Conservation (phyloP, 2,329 filamentous ascomycete species). For the Arthrobotrys entomopaga region DNA sequence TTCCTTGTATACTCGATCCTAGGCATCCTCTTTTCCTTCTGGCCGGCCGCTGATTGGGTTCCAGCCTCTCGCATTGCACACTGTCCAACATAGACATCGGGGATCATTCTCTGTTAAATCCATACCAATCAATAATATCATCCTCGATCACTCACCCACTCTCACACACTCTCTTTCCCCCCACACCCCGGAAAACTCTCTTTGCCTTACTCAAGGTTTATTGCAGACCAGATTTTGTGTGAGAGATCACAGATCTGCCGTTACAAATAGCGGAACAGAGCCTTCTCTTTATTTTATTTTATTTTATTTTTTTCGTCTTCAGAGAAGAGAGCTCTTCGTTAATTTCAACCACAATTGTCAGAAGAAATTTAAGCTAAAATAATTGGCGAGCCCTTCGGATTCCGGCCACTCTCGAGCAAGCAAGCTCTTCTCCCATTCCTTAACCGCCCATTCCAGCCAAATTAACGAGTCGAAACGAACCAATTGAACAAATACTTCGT, state of each 20-base stretch:
- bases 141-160: background rate
- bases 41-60: constrained; percentile 1
- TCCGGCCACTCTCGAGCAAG: too few species aligned
- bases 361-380: background rate
- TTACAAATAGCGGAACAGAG: constrained; percentile 31
- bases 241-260: constrained; percentile 55
- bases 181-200: background rate
- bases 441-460: constrained; percentile 10
- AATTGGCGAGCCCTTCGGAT: too few species aligned
- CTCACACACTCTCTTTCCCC: constrained; percentile 9
- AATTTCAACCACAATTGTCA: constrained; percentile 1
- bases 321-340: background rate
- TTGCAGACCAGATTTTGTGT: constrained; percentile 51
- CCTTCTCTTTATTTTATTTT: constrained; percentile 12
- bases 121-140: constrained; percentile 2
- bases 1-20: background rate
- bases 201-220: constrained; percentile 27
- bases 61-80: constrained; percentile 7
- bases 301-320: background rate
- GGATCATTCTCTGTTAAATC: background rate
- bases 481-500: constrained; percentile 24
- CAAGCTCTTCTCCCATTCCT: background rate
- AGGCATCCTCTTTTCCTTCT: background rate
- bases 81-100: background rate
- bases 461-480: constrained; percentile 11